Percentiles rank a stretch among this genome's conserved stretches.
Evolutionary conservation across 2,329 filamentous ascomycete genomes (phyloP).

Genomic region (Talaromyces sp.): DNA sequence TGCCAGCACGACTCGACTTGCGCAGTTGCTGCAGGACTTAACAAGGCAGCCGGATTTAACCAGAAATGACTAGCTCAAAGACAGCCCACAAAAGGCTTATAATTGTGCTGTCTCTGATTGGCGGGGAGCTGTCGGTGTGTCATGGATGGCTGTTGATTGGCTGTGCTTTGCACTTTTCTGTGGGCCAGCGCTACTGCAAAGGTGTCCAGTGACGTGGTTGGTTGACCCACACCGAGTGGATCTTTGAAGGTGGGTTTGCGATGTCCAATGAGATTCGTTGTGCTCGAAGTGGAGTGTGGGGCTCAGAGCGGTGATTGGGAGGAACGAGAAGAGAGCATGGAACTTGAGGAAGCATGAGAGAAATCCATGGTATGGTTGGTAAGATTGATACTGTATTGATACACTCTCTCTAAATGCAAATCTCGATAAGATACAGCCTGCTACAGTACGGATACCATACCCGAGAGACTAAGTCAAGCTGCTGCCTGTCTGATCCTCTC

Average conservation of each 20-base stretch:
- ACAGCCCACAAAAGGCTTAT: background rate
- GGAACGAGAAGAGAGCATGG: background rate
- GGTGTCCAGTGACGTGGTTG: slow-evolving; percentile 15
- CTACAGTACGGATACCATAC: background rate
- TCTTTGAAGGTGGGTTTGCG: background rate
- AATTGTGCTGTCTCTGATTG: slow-evolving; percentile 3
- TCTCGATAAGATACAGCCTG: background rate
- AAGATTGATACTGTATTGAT: background rate
- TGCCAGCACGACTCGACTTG: slow-evolving; percentile 2
- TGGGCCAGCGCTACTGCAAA: slow-evolving; percentile 2
- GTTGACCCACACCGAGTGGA: background rate
- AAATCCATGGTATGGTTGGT: background rate
- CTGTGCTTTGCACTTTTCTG: background rate
- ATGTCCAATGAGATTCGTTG: background rate
- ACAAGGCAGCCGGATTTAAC: background rate
- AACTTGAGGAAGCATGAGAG: slow-evolving; percentile 7
- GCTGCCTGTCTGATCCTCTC: slow-evolving; percentile 6
- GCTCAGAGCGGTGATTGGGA: background rate
- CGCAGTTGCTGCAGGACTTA: background rate
- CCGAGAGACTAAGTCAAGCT: background rate
- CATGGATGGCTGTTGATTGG: background rate
- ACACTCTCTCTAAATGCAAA: background rate
- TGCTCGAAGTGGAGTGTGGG: background rate
- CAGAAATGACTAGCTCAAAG: background rate
- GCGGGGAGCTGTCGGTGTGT: slow-evolving; percentile 5